phyloP scores from a whole-genome alignment of 768 basidiomycete species.

The Russula virescens region DNA sequence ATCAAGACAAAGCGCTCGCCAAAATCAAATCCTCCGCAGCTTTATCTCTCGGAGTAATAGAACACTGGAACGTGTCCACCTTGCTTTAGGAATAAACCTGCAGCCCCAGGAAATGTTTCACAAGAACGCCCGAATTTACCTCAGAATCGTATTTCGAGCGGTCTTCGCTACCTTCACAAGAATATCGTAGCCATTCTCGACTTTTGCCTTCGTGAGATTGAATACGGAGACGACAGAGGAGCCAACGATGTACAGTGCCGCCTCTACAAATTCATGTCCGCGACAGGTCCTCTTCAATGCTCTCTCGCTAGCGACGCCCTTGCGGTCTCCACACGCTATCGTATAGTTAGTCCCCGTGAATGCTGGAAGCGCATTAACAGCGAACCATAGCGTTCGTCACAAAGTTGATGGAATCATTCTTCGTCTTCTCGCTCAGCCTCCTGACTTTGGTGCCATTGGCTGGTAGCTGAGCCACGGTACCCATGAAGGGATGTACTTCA shows the following conservation, averaged over 20 bases:
- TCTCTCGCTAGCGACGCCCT: not conserved
- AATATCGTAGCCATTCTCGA: constrained; percentile 9
- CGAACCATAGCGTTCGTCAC: constrained; percentile 4
- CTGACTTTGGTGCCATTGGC: not conserved
- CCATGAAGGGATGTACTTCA: too few species aligned
- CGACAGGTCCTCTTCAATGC: not conserved
- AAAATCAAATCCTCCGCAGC: not conserved
- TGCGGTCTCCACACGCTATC: not conserved
- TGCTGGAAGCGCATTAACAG: not conserved
- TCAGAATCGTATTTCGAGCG: not conserved
- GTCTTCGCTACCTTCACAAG: not conserved
- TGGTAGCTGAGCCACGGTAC: too few species aligned
- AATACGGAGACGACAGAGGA: constrained; percentile 13
- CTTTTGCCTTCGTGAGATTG: constrained; percentile 10
- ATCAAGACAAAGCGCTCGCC: not conserved
- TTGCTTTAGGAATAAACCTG: not conserved
- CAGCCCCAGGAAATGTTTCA: too few species aligned
- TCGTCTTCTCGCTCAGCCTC: not conserved
- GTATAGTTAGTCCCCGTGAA: not conserved
- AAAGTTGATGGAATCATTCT: not conserved
- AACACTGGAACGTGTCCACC: constrained; percentile 2
- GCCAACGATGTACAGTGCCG: constrained; percentile 16
- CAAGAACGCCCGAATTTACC: not conserved
- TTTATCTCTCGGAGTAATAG: constrained; percentile 7
- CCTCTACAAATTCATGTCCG: constrained; percentile 20